phyloP scores from a whole-genome alignment of 1,139 yeast genomes.

The Taphrina pruni region DNA sequence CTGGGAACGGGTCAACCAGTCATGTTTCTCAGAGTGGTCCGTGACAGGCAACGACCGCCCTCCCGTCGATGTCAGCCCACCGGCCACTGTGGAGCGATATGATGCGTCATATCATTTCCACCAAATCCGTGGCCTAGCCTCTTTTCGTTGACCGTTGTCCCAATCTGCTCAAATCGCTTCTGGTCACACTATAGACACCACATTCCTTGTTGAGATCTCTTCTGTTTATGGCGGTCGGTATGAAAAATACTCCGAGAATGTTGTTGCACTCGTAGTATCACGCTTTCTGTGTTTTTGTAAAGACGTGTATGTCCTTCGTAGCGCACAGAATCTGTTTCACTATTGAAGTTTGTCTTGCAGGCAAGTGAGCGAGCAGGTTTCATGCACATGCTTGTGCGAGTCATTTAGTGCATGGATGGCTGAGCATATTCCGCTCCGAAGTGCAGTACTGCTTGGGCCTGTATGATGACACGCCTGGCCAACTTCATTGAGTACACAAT shows the following conservation, averaged over 20 bases:
- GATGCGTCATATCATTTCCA: conserved; percentile 1
- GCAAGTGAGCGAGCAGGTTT: no score
- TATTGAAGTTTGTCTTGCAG: background rate
- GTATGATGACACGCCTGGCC: no score
- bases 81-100: background rate
- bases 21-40: conserved; percentile 2
- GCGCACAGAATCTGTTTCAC: background rate
- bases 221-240: background rate
- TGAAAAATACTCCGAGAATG: conserved; percentile 2
- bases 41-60: conserved; percentile 12
- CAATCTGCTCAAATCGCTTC: conserved; percentile 3
- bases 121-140: background rate
- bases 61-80: conserved; percentile 2
- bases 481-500: no score
- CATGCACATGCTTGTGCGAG: background rate
- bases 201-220: background rate
- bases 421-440: conserved; percentile 11
- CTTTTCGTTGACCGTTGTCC: conserved; percentile 14
- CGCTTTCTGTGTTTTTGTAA: background rate
- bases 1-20: background rate
- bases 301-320: background rate
- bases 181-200: background rate
- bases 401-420: background rate
- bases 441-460: no score
- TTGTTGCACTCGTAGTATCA: background rate